Evolutionary conservation across 23 red algal species (phyloP), one percentile per base, ranked within the genome.

Genomic region (Gracilaria gracilis): DNA sequence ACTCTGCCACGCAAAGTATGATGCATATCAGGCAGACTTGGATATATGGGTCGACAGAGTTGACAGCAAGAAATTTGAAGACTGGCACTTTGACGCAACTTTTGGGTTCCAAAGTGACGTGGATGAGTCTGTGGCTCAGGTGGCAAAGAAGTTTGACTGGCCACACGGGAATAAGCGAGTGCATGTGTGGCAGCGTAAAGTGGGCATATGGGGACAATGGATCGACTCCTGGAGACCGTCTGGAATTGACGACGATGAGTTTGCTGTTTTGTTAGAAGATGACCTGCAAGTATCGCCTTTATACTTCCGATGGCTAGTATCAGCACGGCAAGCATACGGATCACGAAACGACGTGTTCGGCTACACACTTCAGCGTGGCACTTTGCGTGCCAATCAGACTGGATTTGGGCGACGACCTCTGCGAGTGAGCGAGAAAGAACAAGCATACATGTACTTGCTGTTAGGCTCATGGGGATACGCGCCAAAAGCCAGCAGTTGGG

Each of bases 381-480:
- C 65, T 38, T 47, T 95, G 23, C 61, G 84, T 5, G 75, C 88
- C 9, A 79, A 75, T 55, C 54, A 74, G 31, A 78, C 79, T 19
- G 81, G 90, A 34, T 85, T 85, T 85, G 81, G 81, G 13, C 59
- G 81, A 48, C 61, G 81, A 38, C 44, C 44, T 32, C 48, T 93
- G 69, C 42, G 37, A n/a, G 79, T 95, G 37, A 59, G 49, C 24
- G 69, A 82, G 33, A 13, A 66, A 42, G 69, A 88, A 33, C 32
- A 71, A 27, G 92, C 75, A 54, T 95, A 55, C 39, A 27, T 88
- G 74, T 95, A 89, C 75, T 21, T 58, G 21, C 83, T 95, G 47
- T 20, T 95, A 19, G 92, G 92, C 39, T 74, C 83, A 17, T 95
- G 92, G 92, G 92, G 92, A 11, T 95, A 88, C n/a, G 49, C 74